Conservation (phyloP, 768 basidiomycete species). For the Terana coerulea region DNA sequence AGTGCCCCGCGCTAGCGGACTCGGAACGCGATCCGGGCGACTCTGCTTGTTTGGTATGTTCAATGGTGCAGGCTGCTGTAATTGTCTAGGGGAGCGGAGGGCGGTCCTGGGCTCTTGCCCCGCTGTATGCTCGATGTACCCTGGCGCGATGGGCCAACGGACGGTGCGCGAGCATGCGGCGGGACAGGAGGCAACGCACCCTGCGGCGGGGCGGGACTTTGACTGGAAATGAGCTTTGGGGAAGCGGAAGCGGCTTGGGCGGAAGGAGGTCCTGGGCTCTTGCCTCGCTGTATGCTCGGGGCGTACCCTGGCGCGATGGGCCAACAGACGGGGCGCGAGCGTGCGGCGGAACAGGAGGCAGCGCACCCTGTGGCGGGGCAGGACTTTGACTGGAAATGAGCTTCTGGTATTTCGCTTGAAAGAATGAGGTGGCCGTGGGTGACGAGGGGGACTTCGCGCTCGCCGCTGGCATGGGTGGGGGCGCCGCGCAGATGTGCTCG, state of each 20-base stretch:
- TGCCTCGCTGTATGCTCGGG: constrained; percentile 1
- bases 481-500: constrained; percentile 67
- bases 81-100: no score
- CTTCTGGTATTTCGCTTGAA: constrained; percentile 48
- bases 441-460: constrained; percentile 34
- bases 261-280: constrained; percentile 4
- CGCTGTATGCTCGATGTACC: no score
- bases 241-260: background rate
- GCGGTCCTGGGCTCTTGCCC: no score
- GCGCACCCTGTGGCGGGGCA: constrained; percentile 11
- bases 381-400: constrained; percentile 29
- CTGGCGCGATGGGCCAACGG: no score
- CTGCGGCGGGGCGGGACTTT: constrained; percentile 18
- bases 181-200: constrained; percentile 23
- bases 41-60: constrained; percentile 10
- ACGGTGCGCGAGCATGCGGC: no score
- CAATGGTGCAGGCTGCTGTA: no score
- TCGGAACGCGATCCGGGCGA: constrained; percentile 20
- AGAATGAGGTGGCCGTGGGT: constrained; percentile 39
- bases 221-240: no score
- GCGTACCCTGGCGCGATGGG: constrained; percentile 19
- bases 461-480: constrained; percentile 41
- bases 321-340: constrained; percentile 2
- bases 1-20: constrained; percentile 12
- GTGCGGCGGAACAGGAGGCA: constrained; percentile 1